Conservation (phyloP, 805 yeast species). For the Candida nonsorbophila region DNA sequence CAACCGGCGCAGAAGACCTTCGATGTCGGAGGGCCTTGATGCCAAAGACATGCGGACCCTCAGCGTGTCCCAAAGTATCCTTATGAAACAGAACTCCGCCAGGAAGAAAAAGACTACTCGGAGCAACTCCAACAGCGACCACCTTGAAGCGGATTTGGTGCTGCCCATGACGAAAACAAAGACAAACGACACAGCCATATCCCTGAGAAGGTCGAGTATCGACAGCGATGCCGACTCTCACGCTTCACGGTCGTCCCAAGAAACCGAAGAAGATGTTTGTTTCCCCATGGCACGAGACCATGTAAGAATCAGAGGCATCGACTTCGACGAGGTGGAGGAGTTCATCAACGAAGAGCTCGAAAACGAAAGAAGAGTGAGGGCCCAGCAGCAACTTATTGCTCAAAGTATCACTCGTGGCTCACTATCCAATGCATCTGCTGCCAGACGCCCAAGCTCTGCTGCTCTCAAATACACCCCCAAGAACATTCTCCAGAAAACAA, state of each 20-base stretch:
- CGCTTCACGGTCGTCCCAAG: slow-evolving; percentile 75
- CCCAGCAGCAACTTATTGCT: slow-evolving; percentile 21
- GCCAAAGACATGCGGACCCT: slow-evolving; percentile 9
- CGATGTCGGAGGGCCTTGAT: slow-evolving; percentile 16
- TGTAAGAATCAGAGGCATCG: slow-evolving; percentile 66
- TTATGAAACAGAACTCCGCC: slow-evolving; percentile 3
- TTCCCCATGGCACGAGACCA: slow-evolving; percentile 81
- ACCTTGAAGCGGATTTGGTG: slow-evolving; percentile 19
- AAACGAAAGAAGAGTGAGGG: slow-evolving; percentile 25
- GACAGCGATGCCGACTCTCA: slow-evolving; percentile 70
- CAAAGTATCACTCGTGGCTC: slow-evolving; percentile 10
- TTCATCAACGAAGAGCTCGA: slow-evolving; percentile 60
- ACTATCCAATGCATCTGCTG: slow-evolving; percentile 4
- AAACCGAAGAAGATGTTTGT: slow-evolving; percentile 96
- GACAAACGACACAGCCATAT: slow-evolving; percentile 18
- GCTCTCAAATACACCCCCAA: slow-evolving; percentile 62
- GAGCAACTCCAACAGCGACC: slow-evolving; percentile 9
- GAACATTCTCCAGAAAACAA: slow-evolving; percentile 23
- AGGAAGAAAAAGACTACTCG: slow-evolving; percentile 7
- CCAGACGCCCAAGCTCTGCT: slow-evolving; percentile 22
- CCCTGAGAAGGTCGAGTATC: slow-evolving; percentile 24
- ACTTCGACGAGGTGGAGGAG: slow-evolving; percentile 85
- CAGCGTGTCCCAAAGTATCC: background rate
- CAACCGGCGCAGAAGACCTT: slow-evolving; percentile 9
- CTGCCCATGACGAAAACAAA: slow-evolving; percentile 22